Evolutionary conservation across 1,284 basidiomycete species (phyloP).

Genomic region (Ceratobasidium sp.): DNA sequence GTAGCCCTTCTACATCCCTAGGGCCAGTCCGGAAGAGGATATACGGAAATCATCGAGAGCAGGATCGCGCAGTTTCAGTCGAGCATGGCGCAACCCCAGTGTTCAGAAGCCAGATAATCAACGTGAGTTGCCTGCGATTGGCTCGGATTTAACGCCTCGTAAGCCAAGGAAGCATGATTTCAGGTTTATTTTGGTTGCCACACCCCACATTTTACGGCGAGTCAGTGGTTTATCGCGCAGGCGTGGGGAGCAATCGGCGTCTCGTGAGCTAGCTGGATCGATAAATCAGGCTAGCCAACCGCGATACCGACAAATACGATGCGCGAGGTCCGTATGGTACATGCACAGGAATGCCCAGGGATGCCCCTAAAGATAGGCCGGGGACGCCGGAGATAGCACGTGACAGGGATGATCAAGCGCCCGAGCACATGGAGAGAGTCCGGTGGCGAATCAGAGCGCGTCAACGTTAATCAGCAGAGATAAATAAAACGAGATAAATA

Average conservation of each 20-base stretch:
- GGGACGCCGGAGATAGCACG: background rate
- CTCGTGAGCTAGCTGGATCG: background rate
- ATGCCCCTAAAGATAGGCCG: slow-evolving; percentile 19
- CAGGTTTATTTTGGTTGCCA: background rate
- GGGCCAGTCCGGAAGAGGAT: no score
- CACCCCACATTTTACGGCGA: background rate
- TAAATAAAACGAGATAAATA: slow-evolving; percentile 17
- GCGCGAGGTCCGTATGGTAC: background rate
- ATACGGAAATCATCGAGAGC: no score
- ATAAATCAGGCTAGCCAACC: background rate
- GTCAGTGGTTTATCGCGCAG: background rate
- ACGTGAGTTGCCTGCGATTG: background rate
- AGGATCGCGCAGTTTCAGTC: no score
- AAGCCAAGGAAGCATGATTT: slow-evolving; percentile 4
- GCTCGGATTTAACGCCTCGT: slow-evolving; percentile 11
- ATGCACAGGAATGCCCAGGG: background rate
- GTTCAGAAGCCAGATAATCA: background rate
- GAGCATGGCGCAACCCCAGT: no score
- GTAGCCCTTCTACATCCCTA: no score
- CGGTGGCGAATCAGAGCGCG: background rate
- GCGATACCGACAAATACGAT: slow-evolving; percentile 4
- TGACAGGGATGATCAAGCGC: slow-evolving; percentile 14
- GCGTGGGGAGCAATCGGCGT: background rate
- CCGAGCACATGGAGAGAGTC: slow-evolving; percentile 23
- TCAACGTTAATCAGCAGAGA: slow-evolving; percentile 16